These are phyloP conservation scores for Ilex paraguariensis DNA, from an alignment of 305 asterid species.

Conservation along the genomic window DNA sequence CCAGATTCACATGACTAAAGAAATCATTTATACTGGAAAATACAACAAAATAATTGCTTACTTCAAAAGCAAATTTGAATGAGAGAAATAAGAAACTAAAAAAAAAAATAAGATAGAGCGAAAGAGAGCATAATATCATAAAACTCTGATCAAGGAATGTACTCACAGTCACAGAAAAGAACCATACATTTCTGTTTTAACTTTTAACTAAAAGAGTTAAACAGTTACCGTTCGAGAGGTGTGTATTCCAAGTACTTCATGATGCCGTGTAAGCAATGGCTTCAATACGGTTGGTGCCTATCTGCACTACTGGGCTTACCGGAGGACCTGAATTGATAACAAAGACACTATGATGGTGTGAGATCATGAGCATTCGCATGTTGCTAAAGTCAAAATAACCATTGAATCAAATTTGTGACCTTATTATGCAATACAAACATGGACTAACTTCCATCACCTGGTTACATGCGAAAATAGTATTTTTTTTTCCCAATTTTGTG, in stretches of 20 bases:
- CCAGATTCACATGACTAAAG: slow-evolving; percentile 77
- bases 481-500: no score
- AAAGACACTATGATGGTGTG: no score
- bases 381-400: no score
- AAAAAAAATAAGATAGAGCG: neutral
- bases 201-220: slow-evolving; percentile 1
- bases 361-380: no score
- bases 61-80: neutral
- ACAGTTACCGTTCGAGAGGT: slow-evolving; percentile 73
- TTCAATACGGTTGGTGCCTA: no score
- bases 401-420: no score
- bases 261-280: slow-evolving; percentile 6
- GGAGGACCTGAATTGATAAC: no score
- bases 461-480: no score
- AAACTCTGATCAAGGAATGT: neutral
- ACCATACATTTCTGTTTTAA: neutral
- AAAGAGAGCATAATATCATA: neutral
- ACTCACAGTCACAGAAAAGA: no score
- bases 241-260: slow-evolving; percentile 96
- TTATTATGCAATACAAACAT: no score
- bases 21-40: slow-evolving; percentile 69
- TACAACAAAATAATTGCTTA: slow-evolving; percentile 5
- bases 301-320: no score
- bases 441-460: no score
- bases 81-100: neutral